These are phyloP conservation scores for Trichoderma gamsii DNA, from an alignment of 495 filamentous ascomycete genomes.

Conservation along the genomic window DNA sequence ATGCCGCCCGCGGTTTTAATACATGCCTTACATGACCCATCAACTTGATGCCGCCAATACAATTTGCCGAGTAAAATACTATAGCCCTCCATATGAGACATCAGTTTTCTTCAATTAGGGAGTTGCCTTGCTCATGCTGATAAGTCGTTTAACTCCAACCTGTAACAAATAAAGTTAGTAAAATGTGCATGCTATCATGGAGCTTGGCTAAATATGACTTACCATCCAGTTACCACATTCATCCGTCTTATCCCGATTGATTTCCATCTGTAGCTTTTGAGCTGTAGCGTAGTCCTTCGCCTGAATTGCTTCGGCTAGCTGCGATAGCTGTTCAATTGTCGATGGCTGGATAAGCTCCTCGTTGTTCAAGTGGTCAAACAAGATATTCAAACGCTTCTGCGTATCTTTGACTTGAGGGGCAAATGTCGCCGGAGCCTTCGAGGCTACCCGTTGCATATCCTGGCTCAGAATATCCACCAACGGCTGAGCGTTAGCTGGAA, in stretches of 20 bases:
- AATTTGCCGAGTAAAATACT: not conserved
- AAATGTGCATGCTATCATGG: not conserved
- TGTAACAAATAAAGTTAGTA: slow-evolving; percentile 30
- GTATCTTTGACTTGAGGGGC: slow-evolving; percentile 84
- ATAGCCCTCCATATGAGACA: not conserved
- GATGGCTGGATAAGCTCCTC: slow-evolving; percentile 79
- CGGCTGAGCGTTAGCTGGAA: slow-evolving; percentile 65
- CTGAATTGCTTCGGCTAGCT: slow-evolving; percentile 62
- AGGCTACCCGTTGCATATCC: slow-evolving; percentile 84
- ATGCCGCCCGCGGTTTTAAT: not conserved
- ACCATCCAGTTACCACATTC: slow-evolving; percentile 97
- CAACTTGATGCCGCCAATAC: not conserved
- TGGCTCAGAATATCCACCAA: slow-evolving; percentile 73
- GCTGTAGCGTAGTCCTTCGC: slow-evolving; percentile 72
- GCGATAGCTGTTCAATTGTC: slow-evolving; percentile 59
- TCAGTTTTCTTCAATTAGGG: slow-evolving; percentile 26
- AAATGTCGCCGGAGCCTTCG: slow-evolving; percentile 73
- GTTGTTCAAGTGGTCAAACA: slow-evolving; percentile 97
- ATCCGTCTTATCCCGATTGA: slow-evolving; percentile 73
- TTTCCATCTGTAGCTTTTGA: slow-evolving; percentile 65
- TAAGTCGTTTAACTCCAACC: slow-evolving; percentile 87
- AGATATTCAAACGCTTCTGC: slow-evolving; percentile 79
- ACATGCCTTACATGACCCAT: not conserved
- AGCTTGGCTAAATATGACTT: slow-evolving; percentile 37
- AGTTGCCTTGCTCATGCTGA: slow-evolving; percentile 83